Evolutionary conservation across 495 filamentous ascomycete genomes (phyloP), one percentile per base, ranked within the genome.

Genomic region (Penicillium malachiteum): DNA sequence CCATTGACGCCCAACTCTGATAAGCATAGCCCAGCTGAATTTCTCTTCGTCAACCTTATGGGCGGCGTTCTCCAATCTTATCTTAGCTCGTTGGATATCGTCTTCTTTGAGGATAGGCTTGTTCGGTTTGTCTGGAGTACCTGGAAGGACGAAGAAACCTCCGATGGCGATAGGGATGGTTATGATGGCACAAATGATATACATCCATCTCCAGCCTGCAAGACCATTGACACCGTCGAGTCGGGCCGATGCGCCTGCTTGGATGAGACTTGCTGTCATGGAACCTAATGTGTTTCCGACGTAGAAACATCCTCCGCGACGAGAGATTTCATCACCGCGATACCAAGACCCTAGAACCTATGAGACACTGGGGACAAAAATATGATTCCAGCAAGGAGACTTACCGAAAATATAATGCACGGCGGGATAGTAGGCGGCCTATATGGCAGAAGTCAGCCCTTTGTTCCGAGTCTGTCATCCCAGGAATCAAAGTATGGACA

Each of bases 181-280:
- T 54, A 80, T 78, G 3, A 81, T 50, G 1, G 72, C 71, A 54
- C 73, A 78, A 52, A 82, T 76, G 54, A 82, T 79, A 57, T 75
- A 82, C 74, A 82, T 76, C 78, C 77, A 82, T 49, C 78, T 61
- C 80, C 78, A 83, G 0, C 80, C 80, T 4, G 69, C 71, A 0
- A 81, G 59, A 0, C 80, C 78, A 34, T 76, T 62, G 7, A 78
- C 68, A 0, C 75, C 76, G 44, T 81, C 71, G 3, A 83, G 68
- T 7, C 67, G 54, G 2, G 55, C 48, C 5, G 72, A 77, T 26
- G 77, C 70, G 0, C 71, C 78, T 0, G 77, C 70, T 67, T 81
- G 78, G 48, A 83, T 77, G 12, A 79, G 58, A 10, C 78, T 78
- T n/a, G 78, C 71, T 3, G 76, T 80, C 4, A 81, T 55, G 1